Evolutionary conservation across 345 rosid species (phyloP).

Genomic region (Eucalyptus shirleyi): DNA sequence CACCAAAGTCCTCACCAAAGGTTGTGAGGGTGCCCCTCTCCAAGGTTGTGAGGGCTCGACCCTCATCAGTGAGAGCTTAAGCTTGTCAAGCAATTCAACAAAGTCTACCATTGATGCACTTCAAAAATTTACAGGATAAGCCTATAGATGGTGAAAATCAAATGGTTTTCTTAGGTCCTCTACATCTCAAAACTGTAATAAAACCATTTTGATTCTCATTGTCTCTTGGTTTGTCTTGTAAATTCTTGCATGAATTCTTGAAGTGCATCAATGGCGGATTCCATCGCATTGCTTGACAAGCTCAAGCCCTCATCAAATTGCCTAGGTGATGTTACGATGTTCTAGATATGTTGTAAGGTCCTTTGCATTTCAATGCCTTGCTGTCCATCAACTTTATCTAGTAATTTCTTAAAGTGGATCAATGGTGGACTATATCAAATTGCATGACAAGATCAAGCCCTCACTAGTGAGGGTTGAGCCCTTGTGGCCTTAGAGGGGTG

Average conservation of each 20-base stretch:
- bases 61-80: background rate
- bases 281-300: background rate
- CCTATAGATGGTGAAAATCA: background rate
- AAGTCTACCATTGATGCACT: background rate
- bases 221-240: background rate
- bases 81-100: background rate
- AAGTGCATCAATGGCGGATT: background rate
- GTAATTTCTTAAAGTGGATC: no score
- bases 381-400: no score
- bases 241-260: background rate
- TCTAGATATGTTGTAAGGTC: background rate
- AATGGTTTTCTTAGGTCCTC: background rate
- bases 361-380: background rate
- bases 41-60: background rate
- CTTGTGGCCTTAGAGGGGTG: no score
- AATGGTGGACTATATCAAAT: background rate
- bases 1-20: background rate
- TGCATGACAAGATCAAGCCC: fast-evolving
- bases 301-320: background rate
- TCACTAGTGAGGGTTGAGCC: no score
- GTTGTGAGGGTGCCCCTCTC: no score
- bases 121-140: background rate
- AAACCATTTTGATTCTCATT: background rate
- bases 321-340: background rate
- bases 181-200: background rate